Conservation (phyloP, 805 yeast genomes). For the Pichia sporocuriosa region DNA sequence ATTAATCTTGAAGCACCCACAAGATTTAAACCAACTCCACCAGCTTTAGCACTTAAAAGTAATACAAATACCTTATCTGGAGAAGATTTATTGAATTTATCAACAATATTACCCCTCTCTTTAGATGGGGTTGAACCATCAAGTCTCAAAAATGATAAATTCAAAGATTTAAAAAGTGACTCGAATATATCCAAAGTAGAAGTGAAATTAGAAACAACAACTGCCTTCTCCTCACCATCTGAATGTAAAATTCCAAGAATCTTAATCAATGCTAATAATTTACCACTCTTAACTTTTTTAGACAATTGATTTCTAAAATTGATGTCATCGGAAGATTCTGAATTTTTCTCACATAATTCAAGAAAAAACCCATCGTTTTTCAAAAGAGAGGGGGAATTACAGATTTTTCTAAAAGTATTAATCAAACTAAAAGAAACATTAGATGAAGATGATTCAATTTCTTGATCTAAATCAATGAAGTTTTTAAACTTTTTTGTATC, state of each 20-base stretch:
- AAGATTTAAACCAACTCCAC: constrained; percentile 88
- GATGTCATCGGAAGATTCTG: constrained; percentile 16
- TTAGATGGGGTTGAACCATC: constrained; percentile 81
- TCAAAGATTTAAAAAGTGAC: constrained; percentile 40
- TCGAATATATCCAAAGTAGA: constrained; percentile 78
- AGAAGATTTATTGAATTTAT: constrained; percentile 52
- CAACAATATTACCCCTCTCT: constrained; percentile 58
- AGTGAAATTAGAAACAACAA: constrained; percentile 81
- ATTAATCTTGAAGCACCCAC: constrained; percentile 85
- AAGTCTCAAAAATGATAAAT: constrained; percentile 50
- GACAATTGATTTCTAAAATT: constrained; percentile 26
- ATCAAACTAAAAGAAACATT: constrained; percentile 47
- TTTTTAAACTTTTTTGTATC: constrained; percentile 31
- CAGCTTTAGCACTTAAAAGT: constrained; percentile 80
- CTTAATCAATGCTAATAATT: constrained; percentile 52
- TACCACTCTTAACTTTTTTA: constrained; percentile 45
- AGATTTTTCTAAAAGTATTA: constrained; percentile 67
- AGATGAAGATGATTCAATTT: constrained; percentile 35
- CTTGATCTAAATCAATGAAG: constrained; percentile 15
- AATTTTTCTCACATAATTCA: constrained; percentile 20
- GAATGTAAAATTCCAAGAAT: constrained; percentile 39
- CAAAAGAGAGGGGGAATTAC: constrained; percentile 72
- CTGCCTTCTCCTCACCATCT: constrained; percentile 60
- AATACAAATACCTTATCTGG: constrained; percentile 48
- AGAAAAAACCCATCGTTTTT: constrained; percentile 41